Evolutionary conservation across 495 filamentous ascomycete species (phyloP).

Genomic region (Aspergillus leporis): DNA sequence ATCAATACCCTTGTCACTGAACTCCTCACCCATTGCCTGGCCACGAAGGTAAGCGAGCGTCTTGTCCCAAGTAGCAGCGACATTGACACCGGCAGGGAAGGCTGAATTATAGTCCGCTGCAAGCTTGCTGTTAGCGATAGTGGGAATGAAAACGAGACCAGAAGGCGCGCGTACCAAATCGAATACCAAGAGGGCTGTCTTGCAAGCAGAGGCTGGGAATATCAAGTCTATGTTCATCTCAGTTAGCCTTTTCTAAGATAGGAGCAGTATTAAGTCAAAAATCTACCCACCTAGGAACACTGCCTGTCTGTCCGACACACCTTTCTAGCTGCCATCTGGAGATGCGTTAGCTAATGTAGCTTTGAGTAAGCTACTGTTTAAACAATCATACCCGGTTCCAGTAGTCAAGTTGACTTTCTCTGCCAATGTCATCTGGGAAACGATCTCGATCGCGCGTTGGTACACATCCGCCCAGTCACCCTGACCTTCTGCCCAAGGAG

Average conservation of each 20-base stretch:
- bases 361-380: neutral
- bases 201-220: constrained; percentile 84
- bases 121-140: constrained; percentile 14
- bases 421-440: constrained; percentile 76
- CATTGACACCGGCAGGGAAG: constrained; percentile 80
- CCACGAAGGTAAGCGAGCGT: constrained; percentile 73
- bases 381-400: constrained; percentile 62
- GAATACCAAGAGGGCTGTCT: constrained; percentile 84
- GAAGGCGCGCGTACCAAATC: constrained; percentile 50
- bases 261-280: constrained; percentile 31
- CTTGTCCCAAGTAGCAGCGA: constrained; percentile 78
- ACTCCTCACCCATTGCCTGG: constrained; percentile 76
- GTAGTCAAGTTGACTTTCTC: constrained; percentile 96
- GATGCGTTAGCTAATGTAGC: constrained; percentile 1
- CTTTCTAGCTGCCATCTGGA: constrained; percentile 70
- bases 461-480: constrained; percentile 80
- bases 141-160: neutral
- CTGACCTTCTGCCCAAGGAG: constrained; percentile 73
- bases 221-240: constrained; percentile 58
- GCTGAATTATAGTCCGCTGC: constrained; percentile 73
- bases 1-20: constrained; percentile 80
- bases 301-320: constrained; percentile 73
- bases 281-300: constrained; percentile 37
- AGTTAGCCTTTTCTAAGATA: constrained; percentile 1
- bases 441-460: constrained; percentile 71